phyloP scores from a whole-genome alignment of 2,329 filamentous ascomycete species.

The Colletotrichum brevisporum region DNA sequence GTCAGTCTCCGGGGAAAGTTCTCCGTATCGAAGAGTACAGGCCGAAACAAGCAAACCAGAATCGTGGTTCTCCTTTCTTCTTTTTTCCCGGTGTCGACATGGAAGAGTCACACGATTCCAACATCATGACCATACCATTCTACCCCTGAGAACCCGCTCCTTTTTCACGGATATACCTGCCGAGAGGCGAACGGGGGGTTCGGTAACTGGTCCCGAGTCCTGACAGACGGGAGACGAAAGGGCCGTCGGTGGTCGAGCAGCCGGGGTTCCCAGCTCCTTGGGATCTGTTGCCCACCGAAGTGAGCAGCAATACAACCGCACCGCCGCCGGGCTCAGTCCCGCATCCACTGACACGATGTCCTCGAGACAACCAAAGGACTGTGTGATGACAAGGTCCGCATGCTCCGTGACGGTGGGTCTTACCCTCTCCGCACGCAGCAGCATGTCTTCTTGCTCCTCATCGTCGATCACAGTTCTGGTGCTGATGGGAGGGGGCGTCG shows the following conservation, averaged over 20 bases:
- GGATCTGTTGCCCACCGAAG: background rate
- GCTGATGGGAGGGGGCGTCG: background rate
- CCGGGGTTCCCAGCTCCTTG: slow-evolving; percentile 23
- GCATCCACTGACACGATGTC: background rate
- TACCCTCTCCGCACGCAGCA: background rate
- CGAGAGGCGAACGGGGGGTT: too few species aligned
- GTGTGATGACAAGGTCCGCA: background rate
- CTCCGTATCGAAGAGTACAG: too few species aligned
- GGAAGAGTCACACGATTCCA: too few species aligned
- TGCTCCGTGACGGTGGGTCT: background rate
- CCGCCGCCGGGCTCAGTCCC: background rate
- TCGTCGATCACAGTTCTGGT: background rate
- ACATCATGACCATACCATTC: too few species aligned
- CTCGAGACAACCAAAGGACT: background rate
- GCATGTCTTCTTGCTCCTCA: background rate
- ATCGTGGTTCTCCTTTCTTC: too few species aligned
- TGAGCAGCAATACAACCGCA: background rate
- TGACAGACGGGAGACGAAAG: background rate
- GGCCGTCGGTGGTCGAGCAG: background rate
- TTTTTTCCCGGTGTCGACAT: too few species aligned
- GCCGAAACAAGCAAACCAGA: too few species aligned
- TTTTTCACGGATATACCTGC: too few species aligned
- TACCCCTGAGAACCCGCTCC: too few species aligned
- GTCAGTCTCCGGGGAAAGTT: too few species aligned
- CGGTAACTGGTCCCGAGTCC: too few species aligned